These are phyloP conservation scores for Peziza echinospora DNA, from an alignment of 495 filamentous ascomycete genomes.

Conservation along the genomic window DNA sequence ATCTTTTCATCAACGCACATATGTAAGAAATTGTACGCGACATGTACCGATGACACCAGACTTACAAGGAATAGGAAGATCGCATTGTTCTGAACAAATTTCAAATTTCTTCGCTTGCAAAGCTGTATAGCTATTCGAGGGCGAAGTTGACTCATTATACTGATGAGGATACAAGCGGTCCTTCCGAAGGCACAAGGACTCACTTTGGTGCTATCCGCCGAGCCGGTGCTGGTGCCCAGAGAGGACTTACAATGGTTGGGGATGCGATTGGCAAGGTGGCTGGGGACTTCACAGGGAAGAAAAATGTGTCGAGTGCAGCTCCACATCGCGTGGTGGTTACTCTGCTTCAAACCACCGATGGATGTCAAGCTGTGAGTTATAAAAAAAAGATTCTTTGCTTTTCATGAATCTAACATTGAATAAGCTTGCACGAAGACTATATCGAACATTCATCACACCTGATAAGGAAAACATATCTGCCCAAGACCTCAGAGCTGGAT, in stretches of 20 bases:
- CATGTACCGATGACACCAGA: not conserved
- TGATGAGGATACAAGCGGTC: slow-evolving; percentile 7
- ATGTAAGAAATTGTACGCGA: slow-evolving; percentile 19
- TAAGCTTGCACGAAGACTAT: slow-evolving; percentile 64
- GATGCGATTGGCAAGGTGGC: slow-evolving; percentile 73
- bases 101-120: slow-evolving; percentile 56
- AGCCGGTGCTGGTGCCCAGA: slow-evolving; percentile 46
- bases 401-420: not conserved
- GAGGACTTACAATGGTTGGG: slow-evolving; percentile 58
- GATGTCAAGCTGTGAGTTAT: slow-evolving; percentile 41
- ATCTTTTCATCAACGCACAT: slow-evolving; percentile 78
- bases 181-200: slow-evolving; percentile 38
- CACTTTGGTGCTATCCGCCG: slow-evolving; percentile 45
- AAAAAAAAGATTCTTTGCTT: not conserved
- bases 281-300: slow-evolving; percentile 79
- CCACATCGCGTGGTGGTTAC: slow-evolving; percentile 64
- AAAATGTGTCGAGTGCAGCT: slow-evolving; percentile 50
- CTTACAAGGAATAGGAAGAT: slow-evolving; percentile 28
- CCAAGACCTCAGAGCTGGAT: slow-evolving; percentile 59
- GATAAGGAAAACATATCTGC: slow-evolving; percentile 52
- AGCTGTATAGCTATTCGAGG: slow-evolving; percentile 66
- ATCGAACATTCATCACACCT: slow-evolving; percentile 62
- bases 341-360: slow-evolving; percentile 45
- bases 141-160: slow-evolving; percentile 29
- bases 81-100: slow-evolving; percentile 87